These are phyloP conservation scores for Lasiodiplodia citricola DNA, from an alignment of 2,329 filamentous ascomycete genomes.

Conservation along the genomic window DNA sequence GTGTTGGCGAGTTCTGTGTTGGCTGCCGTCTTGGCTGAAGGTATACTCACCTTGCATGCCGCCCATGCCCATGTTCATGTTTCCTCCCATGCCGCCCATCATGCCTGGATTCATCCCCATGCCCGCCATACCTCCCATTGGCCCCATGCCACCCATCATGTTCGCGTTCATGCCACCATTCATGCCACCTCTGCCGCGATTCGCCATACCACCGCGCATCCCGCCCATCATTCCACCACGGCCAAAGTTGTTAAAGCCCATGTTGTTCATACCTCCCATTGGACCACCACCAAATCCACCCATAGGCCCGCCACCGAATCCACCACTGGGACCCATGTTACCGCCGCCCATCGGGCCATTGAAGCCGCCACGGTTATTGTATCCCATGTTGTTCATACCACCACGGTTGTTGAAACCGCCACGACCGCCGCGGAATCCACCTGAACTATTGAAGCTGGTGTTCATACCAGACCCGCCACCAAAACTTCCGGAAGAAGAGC, in stretches of 20 bases:
- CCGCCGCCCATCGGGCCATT: slow-evolving; percentile 41
- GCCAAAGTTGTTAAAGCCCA: slow-evolving; percentile 42
- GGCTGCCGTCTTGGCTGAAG: slow-evolving; percentile 5
- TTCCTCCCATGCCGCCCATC: slow-evolving; percentile 32
- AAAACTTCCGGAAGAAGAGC: slow-evolving; percentile 50
- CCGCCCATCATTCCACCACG: slow-evolving; percentile 49
- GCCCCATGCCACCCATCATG: slow-evolving; percentile 44
- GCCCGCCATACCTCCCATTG: slow-evolving; percentile 49
- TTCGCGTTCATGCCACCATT: slow-evolving; percentile 38
- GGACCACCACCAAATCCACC: slow-evolving; percentile 30
- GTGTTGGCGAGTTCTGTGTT: slow-evolving; percentile 9
- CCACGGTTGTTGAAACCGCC: slow-evolving; percentile 41
- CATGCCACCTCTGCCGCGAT: slow-evolving; percentile 44
- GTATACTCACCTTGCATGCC: slow-evolving; percentile 41
- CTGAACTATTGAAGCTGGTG: slow-evolving; percentile 50
- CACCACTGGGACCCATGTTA: slow-evolving; percentile 51
- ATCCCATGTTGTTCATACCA: slow-evolving; percentile 45
- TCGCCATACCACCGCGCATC: slow-evolving; percentile 53
- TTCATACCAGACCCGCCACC: slow-evolving; percentile 46
- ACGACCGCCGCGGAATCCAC: slow-evolving; percentile 49
- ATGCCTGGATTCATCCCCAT: slow-evolving; percentile 53
- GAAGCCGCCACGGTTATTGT: slow-evolving; percentile 51
- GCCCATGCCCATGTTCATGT: slow-evolving; percentile 58
- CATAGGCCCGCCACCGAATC: slow-evolving; percentile 49
- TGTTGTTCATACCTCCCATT: slow-evolving; percentile 37